Percentiles rank a stretch among this genome's conserved stretches.
Evolutionary conservation across 2,329 filamentous ascomycete species (phyloP).

Genomic region (Apiospora sp.): DNA sequence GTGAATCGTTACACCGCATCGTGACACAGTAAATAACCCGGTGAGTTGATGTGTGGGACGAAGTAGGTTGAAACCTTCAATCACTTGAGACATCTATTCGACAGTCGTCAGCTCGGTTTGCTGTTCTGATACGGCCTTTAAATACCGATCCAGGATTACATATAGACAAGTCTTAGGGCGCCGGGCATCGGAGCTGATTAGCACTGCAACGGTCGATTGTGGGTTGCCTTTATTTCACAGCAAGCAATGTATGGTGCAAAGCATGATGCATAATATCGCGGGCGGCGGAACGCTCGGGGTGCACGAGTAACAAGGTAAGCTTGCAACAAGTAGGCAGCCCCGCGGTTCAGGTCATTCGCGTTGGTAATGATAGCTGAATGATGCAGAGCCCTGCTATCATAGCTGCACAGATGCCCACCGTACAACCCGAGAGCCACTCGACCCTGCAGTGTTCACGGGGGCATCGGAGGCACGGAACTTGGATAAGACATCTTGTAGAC

Average conservation of each 20-base stretch:
- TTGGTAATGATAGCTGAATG: neutral
- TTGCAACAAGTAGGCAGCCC: neutral
- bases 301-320: neutral
- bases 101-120: neutral
- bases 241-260: neutral
- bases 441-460: neutral
- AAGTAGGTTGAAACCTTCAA: neutral
- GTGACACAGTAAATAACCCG: neutral
- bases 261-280: neutral
- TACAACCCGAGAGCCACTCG: neutral
- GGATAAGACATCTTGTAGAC: neutral
- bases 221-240: neutral
- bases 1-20: neutral
- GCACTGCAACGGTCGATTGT: neutral
- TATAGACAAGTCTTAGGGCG: neutral
- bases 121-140: neutral
- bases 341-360: neutral
- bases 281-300: neutral
- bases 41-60: neutral
- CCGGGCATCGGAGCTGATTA: neutral
- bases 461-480: neutral
- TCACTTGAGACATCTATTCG: neutral
- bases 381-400: neutral
- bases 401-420: neutral
- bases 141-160: neutral